Evolutionary conservation across 2,329 filamentous ascomycete genomes (phyloP), one percentile per base, ranked within the genome.

Genomic region (Monilinia fructigena): DNA sequence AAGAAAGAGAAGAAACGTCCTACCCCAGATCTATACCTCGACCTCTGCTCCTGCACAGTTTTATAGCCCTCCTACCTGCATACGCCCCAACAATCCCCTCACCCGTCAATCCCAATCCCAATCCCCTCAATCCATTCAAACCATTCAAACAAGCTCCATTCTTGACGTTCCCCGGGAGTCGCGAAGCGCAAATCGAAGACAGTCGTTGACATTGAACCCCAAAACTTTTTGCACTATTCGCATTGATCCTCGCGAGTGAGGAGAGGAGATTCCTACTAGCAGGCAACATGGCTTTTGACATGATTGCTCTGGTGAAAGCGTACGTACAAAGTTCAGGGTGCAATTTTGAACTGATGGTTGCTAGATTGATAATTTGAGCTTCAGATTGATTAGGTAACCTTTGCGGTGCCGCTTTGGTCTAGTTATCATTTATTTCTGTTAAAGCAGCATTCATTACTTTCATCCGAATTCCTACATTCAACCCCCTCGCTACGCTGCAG

Each of bases 11-110:
- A 23, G n/a, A 20, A 70, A 71, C 35, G 23, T 31, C 58, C 4
- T 73, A 75, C 74, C 18, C 74, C 74, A 45, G 73, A 75, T 42
- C 68, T 68, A 65, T 76, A 75, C 53, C 72, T 67, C 18, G 72
- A 74, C 35, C 69, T 68, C 55, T 72, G 71, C 62, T 77, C 76
- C 67, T 77, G 68, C 2, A 77, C 74, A 0, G 76, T 76, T 52
- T 76, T 76, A 55, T 75, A 75, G 12, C 47, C 47, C 35, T 31
- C n/a, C 26, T 28, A 8, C 55, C 38, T 6, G 5, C 45, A 48
- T 7, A 20, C n/a, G 18, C 45, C 8, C 18, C 45, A 18, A 18
- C 18, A 11, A 3, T 10, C 1, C 18, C 55, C 63, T 52, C 63
- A 28, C 4, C 6, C 18, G 10, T 48, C 4, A 42, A 26, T 12